These are phyloP conservation scores for Podila epigama DNA, from an alignment of 192 early-diverging fungal species.

Conservation along the genomic window DNA sequence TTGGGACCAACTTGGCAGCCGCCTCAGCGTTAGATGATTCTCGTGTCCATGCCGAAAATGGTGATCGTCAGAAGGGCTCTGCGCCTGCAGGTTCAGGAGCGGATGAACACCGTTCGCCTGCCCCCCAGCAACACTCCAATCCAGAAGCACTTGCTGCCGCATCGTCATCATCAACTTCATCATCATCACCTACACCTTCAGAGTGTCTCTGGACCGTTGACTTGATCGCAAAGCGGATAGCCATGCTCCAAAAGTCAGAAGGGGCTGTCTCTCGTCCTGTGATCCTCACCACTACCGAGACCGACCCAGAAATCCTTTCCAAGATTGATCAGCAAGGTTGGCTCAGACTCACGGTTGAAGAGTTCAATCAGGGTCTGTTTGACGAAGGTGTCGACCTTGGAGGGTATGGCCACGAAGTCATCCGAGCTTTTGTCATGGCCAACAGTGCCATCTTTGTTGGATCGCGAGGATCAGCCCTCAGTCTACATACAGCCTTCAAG, in stretches of 20 bases:
- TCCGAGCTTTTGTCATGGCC: constrained; percentile 19
- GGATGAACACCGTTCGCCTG: too few species aligned
- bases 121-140: neutral
- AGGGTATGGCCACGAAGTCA: constrained; percentile 14
- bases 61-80: too few species aligned
- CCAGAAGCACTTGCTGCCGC: neutral
- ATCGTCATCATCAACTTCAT: neutral
- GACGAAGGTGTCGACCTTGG: constrained; percentile 18
- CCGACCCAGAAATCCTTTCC: constrained; percentile 11
- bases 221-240: constrained; percentile 25
- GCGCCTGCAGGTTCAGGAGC: too few species aligned
- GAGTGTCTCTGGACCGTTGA: constrained; percentile 30
- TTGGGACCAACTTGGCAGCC: neutral
- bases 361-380: constrained; percentile 16
- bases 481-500: constrained; percentile 17
- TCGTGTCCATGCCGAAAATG: neutral
- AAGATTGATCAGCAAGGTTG: constrained; percentile 37
- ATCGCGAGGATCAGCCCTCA: neutral
- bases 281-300: constrained; percentile 39
- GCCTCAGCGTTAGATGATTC: neutral
- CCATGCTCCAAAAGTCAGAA: constrained; percentile 21
- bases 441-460: constrained; percentile 43
- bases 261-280: constrained; percentile 8
- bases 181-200: neutral
- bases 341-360: constrained; percentile 15